A percentile compares a stretch with the other conserved stretches of the same genome.
phyloP scores from a whole-genome alignment of 306 rosid genomes.

The Trifolium subterraneum region DNA sequence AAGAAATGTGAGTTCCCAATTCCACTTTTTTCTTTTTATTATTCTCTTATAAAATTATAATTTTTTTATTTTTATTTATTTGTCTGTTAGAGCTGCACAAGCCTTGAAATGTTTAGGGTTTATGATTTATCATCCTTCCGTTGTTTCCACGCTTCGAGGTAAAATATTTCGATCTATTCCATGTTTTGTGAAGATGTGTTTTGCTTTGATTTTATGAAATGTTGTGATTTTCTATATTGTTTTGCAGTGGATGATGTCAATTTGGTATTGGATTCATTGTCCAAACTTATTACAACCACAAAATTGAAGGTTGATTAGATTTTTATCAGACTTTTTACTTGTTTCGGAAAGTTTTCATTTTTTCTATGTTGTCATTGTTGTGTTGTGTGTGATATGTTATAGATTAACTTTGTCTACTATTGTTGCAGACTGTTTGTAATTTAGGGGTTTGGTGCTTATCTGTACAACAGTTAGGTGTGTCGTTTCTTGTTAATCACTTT shows the following conservation, averaged over 20 bases:
- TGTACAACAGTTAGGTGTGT: slow-evolving; percentile 64
- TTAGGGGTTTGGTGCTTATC: slow-evolving; percentile 91
- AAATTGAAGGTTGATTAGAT: slow-evolving; percentile 61
- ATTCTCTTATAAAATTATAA: background rate
- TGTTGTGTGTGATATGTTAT: background rate
- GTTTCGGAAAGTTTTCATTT: background rate
- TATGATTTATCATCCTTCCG: slow-evolving; percentile 75
- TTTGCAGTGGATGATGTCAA: slow-evolving; percentile 61
- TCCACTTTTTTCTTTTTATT: background rate
- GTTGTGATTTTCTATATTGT: slow-evolving; percentile 22
- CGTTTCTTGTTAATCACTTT: slow-evolving; percentile 55
- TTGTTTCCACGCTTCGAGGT: slow-evolving; percentile 60
- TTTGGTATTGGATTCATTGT: slow-evolving; percentile 62
- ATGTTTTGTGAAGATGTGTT: background rate
- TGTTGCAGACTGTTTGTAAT: slow-evolving; percentile 78
- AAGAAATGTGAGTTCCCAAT: slow-evolving; percentile 60
- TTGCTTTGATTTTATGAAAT: background rate
- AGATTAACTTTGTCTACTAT: slow-evolving; percentile 21
- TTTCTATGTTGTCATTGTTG: too few relatives aligned
- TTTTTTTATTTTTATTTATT: background rate
- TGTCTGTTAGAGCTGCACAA: slow-evolving; percentile 61
- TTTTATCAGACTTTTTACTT: background rate
- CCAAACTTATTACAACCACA: slow-evolving; percentile 64
- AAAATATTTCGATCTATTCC: background rate
- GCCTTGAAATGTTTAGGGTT: slow-evolving; percentile 90